phyloP scores from a whole-genome alignment of 148 eudicot genomes.

The Rhododendron henanense region DNA sequence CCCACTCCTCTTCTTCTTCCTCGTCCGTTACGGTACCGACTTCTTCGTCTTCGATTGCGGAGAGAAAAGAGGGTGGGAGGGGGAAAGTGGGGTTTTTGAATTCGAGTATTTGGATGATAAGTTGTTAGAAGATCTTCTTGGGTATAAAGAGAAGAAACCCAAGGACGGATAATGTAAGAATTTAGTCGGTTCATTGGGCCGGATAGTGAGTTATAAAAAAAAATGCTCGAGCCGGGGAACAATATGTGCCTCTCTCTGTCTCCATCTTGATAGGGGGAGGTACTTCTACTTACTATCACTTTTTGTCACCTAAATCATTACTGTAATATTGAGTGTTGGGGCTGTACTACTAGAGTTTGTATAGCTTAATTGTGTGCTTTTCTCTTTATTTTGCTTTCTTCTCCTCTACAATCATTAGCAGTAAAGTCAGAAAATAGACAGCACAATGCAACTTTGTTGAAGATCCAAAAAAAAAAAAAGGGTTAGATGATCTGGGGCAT shows the following conservation, averaged over 20 bases:
- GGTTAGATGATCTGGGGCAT: too few relatives aligned
- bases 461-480: too few relatives aligned
- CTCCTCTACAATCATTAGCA: too few relatives aligned
- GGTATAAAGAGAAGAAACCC: constrained; percentile 11
- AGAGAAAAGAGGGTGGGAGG: not conserved
- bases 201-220: not conserved
- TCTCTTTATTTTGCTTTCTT: too few relatives aligned
- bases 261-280: not conserved
- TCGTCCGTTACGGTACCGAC: not conserved
- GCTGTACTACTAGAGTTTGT: too few relatives aligned
- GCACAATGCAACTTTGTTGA: too few relatives aligned
- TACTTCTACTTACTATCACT: not conserved
- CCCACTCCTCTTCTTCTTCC: constrained; percentile 4
- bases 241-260: too few relatives aligned
- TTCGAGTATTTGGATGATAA: constrained; percentile 30
- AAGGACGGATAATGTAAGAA: not conserved
- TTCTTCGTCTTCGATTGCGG: not conserved
- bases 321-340: not conserved
- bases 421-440: too few relatives aligned
- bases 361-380: too few relatives aligned
- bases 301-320: not conserved
- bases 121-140: constrained; percentile 37
- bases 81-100: constrained; percentile 26
- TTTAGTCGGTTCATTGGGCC: not conserved
- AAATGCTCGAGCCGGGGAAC: not conserved